Conservation (phyloP, 306 rosid genomes). For the Cicer chorassanicum region DNA sequence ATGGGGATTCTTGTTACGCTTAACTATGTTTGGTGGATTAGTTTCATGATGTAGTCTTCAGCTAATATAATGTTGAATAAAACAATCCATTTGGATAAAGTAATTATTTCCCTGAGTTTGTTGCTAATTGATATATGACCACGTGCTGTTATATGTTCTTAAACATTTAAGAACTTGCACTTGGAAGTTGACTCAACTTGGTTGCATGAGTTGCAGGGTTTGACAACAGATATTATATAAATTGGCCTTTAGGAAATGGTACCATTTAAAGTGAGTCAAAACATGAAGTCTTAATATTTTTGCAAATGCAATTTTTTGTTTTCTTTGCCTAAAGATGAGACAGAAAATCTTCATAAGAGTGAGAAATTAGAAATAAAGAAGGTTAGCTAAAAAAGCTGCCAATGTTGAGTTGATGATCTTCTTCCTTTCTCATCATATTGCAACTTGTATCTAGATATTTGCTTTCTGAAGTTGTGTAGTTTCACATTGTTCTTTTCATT, state of each 20-base stretch:
- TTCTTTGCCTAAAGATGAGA: background rate
- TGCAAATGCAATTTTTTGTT: background rate
- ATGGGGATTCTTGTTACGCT: background rate
- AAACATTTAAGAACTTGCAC: background rate
- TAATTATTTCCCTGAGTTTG: slow-evolving; percentile 1
- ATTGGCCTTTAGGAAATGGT: slow-evolving; percentile 3
- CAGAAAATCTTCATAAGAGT: background rate
- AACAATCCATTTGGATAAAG: background rate
- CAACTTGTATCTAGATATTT: slow-evolving; percentile 8
- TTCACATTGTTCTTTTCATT: background rate
- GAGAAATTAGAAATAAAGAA: slow-evolving; percentile 20
- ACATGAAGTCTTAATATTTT: slow-evolving; percentile 19
- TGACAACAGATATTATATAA: background rate
- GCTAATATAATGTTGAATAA: slow-evolving; percentile 19
- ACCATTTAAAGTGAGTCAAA: background rate
- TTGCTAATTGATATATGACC: slow-evolving; percentile 8
- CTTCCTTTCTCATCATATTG: background rate
- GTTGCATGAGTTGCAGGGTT: background rate
- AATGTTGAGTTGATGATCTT: background rate
- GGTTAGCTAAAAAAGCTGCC: background rate
- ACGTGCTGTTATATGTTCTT: slow-evolving; percentile 8
- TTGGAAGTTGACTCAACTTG: slow-evolving; percentile 12
- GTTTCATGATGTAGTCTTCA: slow-evolving; percentile 24
- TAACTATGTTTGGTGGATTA: slow-evolving; percentile 13
- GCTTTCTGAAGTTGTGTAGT: slow-evolving; percentile 17